Percentiles rank a stretch among this genome's conserved stretches.
phyloP scores from a whole-genome alignment of 805 yeast genomes.

The Hanseniaspora meyeri region DNA sequence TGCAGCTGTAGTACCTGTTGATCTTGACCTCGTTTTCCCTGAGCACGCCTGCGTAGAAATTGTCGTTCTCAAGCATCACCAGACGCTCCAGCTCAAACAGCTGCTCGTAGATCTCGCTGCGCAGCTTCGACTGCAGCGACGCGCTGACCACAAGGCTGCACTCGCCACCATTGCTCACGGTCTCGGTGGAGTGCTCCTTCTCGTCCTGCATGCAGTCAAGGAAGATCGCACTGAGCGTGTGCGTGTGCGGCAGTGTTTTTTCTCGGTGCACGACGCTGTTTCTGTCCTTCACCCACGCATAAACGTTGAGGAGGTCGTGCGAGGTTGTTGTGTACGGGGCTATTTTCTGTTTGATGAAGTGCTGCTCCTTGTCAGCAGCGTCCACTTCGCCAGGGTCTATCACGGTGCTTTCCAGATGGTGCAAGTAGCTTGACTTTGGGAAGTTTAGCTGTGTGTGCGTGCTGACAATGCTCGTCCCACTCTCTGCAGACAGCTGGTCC shows the following conservation, averaged over 20 bases:
- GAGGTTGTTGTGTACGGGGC: neutral
- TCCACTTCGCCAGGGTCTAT: neutral
- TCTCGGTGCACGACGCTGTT: neutral
- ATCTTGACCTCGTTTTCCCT: neutral
- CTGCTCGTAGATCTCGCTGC: neutral
- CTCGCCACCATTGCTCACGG: neutral
- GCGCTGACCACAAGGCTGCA: neutral
- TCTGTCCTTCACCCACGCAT: neutral
- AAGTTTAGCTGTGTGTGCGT: neutral
- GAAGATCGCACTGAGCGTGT: neutral
- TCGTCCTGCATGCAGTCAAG: neutral
- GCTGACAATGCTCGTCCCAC: neutral
- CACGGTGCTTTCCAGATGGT: neutral
- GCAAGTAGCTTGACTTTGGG: neutral
- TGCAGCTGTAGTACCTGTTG: neutral
- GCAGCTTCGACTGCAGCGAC: neutral
- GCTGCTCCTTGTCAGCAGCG: neutral
- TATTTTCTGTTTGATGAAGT: neutral
- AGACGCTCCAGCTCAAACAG: neutral
- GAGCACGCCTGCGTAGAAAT: neutral
- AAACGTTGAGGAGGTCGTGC: neutral
- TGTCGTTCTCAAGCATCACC: neutral
- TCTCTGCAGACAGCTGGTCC: conserved; percentile 12
- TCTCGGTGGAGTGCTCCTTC: neutral
- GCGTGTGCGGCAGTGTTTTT: neutral